Evolutionary conservation across 2,329 filamentous ascomycete species (phyloP).

Genomic region (Colletotrichum kahawae): DNA sequence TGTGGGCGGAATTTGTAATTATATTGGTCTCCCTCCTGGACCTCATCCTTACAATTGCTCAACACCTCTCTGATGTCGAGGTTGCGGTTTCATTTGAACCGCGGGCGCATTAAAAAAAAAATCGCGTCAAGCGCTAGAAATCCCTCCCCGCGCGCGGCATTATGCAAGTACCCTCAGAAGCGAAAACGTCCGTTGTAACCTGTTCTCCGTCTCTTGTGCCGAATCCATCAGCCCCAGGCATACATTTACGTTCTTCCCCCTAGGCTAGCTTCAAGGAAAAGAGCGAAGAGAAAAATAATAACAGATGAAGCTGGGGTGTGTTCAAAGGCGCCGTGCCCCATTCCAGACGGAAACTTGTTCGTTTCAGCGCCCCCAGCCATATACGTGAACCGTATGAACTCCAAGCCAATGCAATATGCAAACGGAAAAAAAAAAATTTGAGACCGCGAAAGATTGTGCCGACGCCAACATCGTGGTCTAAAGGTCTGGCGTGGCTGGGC

Average conservation of each 20-base stretch:
- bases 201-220: not conserved
- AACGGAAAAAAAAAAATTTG: not conserved
- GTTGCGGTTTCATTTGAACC: not conserved
- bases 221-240: not conserved
- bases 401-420: constrained; percentile 18
- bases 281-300: not conserved
- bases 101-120: not conserved
- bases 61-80: not conserved
- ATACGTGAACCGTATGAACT: constrained; percentile 7
- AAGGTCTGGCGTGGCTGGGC: not conserved
- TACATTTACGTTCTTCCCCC: not conserved
- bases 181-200: not conserved
- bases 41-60: not conserved
- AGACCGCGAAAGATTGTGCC: not conserved
- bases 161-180: not conserved
- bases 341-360: not conserved
- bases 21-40: not conserved
- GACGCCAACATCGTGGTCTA: not conserved
- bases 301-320: not conserved
- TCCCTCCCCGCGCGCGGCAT: not conserved
- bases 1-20: not conserved
- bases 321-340: not conserved
- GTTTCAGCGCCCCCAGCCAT: constrained; percentile 1
- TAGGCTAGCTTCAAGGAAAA: not conserved
- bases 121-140: not conserved